Conservation (phyloP, 345 rosid genomes). For the Laguncularia racemosa region DNA sequence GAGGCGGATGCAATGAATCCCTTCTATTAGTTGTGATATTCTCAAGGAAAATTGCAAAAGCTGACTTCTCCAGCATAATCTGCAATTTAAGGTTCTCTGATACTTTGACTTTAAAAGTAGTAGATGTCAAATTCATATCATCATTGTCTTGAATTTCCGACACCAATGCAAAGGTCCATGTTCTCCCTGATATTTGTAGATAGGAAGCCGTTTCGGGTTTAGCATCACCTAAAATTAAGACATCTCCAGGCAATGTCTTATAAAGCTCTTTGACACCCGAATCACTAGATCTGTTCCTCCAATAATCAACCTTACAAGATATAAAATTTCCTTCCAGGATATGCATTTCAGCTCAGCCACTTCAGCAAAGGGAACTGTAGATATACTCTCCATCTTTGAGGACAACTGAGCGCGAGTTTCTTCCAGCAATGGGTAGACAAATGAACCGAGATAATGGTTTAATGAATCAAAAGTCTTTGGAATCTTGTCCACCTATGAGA, state of each 20-base stretch:
- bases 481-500: slow-evolving; percentile 27
- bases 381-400: slow-evolving; percentile 26
- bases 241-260: slow-evolving; percentile 13
- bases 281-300: slow-evolving; percentile 10
- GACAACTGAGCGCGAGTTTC: slow-evolving; percentile 30
- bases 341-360: no score
- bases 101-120: not conserved
- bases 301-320: not conserved
- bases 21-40: not conserved
- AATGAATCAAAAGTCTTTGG: slow-evolving; percentile 24
- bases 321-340: not conserved
- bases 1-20: not conserved
- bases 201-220: slow-evolving; percentile 8
- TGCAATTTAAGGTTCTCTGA: not conserved
- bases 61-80: not conserved
- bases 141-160: not conserved
- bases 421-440: slow-evolving; percentile 32
- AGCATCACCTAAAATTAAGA: slow-evolving; percentile 9
- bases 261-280: slow-evolving; percentile 11
- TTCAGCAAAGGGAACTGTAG: slow-evolving; percentile 3
- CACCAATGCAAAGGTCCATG: slow-evolving; percentile 13
- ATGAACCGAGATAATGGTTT: slow-evolving; percentile 21
- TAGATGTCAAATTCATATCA: not conserved
- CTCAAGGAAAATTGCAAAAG: slow-evolving; percentile 7
- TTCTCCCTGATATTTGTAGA: slow-evolving; percentile 6